phyloP scores from a whole-genome alignment of 2,329 filamentous ascomycete species.

The Sporothrix euskadiensis region DNA sequence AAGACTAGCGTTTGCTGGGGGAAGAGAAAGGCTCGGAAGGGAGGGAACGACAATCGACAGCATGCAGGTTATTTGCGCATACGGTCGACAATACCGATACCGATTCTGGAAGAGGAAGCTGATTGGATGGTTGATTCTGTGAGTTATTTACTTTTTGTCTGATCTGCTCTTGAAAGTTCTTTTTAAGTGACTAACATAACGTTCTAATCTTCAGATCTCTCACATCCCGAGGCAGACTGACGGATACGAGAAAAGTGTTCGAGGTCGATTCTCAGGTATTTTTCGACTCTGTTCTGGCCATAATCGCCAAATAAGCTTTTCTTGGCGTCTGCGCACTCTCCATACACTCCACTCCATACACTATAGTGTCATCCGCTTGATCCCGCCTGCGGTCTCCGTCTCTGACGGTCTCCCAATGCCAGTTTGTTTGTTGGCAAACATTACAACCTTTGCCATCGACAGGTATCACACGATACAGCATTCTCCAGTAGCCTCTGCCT shows the following conservation, averaged over 20 bases:
- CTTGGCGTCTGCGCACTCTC: not conserved
- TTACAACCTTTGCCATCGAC: not conserved
- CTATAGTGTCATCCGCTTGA: not conserved
- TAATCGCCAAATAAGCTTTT: not conserved
- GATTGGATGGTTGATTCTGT: not conserved
- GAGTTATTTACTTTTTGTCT: not conserved
- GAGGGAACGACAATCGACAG: not conserved
- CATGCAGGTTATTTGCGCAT: not conserved
- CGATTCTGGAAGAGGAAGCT: not conserved
- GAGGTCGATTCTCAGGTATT: not conserved
- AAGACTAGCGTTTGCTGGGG: not conserved
- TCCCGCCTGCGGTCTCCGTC: not conserved
- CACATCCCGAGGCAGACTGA: slow-evolving; percentile 8
- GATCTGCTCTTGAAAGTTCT: not conserved
- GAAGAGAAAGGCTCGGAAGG: not conserved
- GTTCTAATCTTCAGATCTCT: not conserved
- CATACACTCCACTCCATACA: too few relatives aligned
- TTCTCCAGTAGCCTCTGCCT: not conserved
- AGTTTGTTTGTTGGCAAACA: not conserved
- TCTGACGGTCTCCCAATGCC: not conserved
- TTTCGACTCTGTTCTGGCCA: not conserved
- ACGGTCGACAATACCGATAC: not conserved
- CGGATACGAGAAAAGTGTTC: not conserved
- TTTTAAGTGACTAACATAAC: not conserved
- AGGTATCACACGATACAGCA: not conserved